phyloP scores from a whole-genome alignment of 352 stramenopile genomes.

The Discostella stelligera region DNA sequence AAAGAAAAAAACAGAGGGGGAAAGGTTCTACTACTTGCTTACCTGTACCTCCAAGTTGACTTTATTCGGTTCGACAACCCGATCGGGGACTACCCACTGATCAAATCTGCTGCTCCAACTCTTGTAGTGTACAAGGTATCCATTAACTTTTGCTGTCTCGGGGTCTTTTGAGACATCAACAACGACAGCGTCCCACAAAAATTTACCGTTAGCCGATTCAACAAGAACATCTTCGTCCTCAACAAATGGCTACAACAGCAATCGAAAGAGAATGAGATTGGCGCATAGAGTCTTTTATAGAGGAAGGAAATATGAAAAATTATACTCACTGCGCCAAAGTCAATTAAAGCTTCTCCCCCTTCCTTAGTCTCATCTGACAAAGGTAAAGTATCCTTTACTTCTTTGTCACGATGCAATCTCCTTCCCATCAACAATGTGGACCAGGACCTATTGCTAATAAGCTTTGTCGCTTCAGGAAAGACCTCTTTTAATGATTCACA shows the following conservation, averaged over 20 bases:
- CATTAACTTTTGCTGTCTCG: constrained; percentile 54
- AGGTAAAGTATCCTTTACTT: constrained; percentile 15
- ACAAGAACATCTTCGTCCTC: constrained; percentile 80
- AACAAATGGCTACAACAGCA: constrained; percentile 58
- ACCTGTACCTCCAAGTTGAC: constrained; percentile 69
- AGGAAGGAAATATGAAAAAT: constrained; percentile 14
- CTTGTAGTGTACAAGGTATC: constrained; percentile 79
- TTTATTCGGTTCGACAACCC: constrained; percentile 75
- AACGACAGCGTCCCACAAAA: constrained; percentile 79
- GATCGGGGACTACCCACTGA: constrained; percentile 71
- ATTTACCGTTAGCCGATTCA: constrained; percentile 67
- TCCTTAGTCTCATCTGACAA: constrained; percentile 15
- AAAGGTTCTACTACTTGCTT: constrained; percentile 16
- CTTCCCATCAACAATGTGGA: constrained; percentile 62
- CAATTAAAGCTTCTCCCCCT: constrained; percentile 43
- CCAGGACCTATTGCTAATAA: constrained; percentile 70
- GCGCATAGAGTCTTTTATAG: not conserved
- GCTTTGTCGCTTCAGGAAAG: constrained; percentile 61
- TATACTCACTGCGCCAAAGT: constrained; percentile 57
- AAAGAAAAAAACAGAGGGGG: not conserved
- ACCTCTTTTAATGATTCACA: constrained; percentile 66
- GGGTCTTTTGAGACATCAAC: constrained; percentile 64
- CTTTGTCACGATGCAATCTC: constrained; percentile 19
- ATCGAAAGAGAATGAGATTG: constrained; percentile 11
- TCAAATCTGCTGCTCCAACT: constrained; percentile 80